Evolutionary conservation across 176 grass and related monocot genomes (phyloP), one percentile per base, ranked within the genome.

Genomic region (Oryza nivara): DNA sequence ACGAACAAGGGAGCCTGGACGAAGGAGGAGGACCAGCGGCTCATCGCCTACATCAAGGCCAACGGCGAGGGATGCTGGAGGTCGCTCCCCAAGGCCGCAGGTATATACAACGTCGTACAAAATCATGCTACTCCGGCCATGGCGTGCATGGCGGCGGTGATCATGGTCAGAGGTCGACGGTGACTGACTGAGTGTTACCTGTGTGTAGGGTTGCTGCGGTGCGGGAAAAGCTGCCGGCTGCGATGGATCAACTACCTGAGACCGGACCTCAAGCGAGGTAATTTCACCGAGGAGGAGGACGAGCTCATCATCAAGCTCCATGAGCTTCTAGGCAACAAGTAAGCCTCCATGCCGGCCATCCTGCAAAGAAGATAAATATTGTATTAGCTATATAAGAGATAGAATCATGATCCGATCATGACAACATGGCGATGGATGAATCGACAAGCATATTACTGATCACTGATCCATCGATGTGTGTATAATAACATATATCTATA

Each of bases 1-100:
- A 95, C 91, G 4, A 97, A 97, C 90, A 97, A 95, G 88, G 95
- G 95, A 70, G 95, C 95, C 76, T 97, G 95, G 95, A 95, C 95
- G 0, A 97, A 95, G 87, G 95, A 97, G 86, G 95, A 97, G 85
- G 95, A 97, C 80, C 92, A 95, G 80, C 79, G 92, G n/a, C 92
- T 97, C 52, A 80, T 97, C 49, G 75, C 90, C 46, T 93, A 97
- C 91, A 97, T 97, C 89, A 92, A 91, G 84, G 90, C 88, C 72
- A 92, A 97, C 51, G 95, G 95, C 70, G 95, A 97, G 41, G 95
- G 95, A 11, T 91, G 92, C 82, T 97, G 95, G 95, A 88, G 95
- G 75, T 97, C 95, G 15, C 92, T 97, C 45, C 95, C 95, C 13
- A 97, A 95, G 81, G 87, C 92, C 17, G 95, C 95, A 72, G 95